Evolutionary conservation across 2,329 filamentous ascomycete genomes (phyloP).

Genomic region (Teratosphaeria zuluensis): DNA sequence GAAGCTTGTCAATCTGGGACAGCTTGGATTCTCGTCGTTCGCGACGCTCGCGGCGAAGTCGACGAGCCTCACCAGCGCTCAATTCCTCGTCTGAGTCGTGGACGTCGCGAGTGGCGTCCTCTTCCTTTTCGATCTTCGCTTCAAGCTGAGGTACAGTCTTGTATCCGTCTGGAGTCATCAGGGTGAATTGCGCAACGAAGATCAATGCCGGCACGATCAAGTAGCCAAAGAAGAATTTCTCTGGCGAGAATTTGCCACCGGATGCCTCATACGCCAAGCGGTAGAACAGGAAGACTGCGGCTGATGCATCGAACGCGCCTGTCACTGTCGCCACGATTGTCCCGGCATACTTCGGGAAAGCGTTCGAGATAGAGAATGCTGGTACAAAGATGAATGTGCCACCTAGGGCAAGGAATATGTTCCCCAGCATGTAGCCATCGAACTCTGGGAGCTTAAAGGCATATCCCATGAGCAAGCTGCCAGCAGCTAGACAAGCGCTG

Average conservation of each 20-base stretch:
- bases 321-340: conserved; percentile 42
- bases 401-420: conserved; percentile 40
- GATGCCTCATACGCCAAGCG: conserved; percentile 37
- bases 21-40: conserved; percentile 55
- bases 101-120: conserved; percentile 37
- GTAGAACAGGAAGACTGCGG: conserved; percentile 40
- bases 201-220: conserved; percentile 38
- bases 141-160: conserved; percentile 64
- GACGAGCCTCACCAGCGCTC: conserved; percentile 46
- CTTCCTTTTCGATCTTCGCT: conserved; percentile 66
- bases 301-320: conserved; percentile 42
- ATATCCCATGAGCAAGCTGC: conserved; percentile 64
- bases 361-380: conserved; percentile 42
- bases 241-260: conserved; percentile 32
- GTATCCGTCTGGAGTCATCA: conserved; percentile 38
- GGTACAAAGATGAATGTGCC: conserved; percentile 44
- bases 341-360: conserved; percentile 41
- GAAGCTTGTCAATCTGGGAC: conserved; percentile 62
- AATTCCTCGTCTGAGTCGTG: conserved; percentile 51
- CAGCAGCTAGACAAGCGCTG: conserved; percentile 56
- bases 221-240: conserved; percentile 42
- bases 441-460: conserved; percentile 51
- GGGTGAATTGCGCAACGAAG: conserved; percentile 34
- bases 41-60: conserved; percentile 43
- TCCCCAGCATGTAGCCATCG: conserved; percentile 53